Base-by-base conservation (phyloP, 2,329 filamentous ascomycete species). In the Alternaria sp. region DNA sequence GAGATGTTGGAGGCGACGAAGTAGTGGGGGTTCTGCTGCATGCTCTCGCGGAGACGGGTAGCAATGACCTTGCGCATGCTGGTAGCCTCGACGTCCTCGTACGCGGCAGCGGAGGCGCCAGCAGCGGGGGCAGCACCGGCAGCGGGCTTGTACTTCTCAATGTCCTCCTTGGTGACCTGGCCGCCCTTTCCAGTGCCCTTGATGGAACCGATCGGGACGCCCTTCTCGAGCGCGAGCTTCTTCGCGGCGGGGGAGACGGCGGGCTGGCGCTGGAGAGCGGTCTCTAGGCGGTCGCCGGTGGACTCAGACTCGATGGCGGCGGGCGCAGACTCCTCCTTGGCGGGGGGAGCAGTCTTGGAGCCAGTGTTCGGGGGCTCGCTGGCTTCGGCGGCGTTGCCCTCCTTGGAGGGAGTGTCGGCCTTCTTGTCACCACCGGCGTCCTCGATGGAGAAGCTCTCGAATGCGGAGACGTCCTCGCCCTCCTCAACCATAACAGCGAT, bases 1-100 rank as follows among this genome's bases (percentile, higher is more conserved):
- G 95, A 98, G 79, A 99, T 88, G 73, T 89, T 89, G 76, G 93
- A 91, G 75, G 93, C 93, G 76, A 99, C 95, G 81, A 95, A 99
- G 89, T 97, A 99, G 88, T 98, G 96, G 65, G 96, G 96, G 88
- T 97, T 98, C 84, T 95, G 90, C 82, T 92, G 89, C 82, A 93
- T 88, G 46, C 95, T 98, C 85, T 97, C 88, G 78, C 90, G 90
- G 64, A 99, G 92, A 74, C 96, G 93, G 82, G 84, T 89, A 82
- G 96, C 96, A 81, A 99, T 99, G 71, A 92, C 94, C 89, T 97
- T 98, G 86, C 96, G 94, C 96, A 99, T 99, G 81, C 92, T 91
- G 77, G 87, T 91, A 73, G 94, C 88, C 68, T 94, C 92, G 66
- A 88, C 88, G 79, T 99, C 96, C 83, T 94, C 90, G 83, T 92